Evolutionary conservation across 1,284 basidiomycete genomes (phyloP).

Genomic region (Uromyces viciae-fabae): DNA sequence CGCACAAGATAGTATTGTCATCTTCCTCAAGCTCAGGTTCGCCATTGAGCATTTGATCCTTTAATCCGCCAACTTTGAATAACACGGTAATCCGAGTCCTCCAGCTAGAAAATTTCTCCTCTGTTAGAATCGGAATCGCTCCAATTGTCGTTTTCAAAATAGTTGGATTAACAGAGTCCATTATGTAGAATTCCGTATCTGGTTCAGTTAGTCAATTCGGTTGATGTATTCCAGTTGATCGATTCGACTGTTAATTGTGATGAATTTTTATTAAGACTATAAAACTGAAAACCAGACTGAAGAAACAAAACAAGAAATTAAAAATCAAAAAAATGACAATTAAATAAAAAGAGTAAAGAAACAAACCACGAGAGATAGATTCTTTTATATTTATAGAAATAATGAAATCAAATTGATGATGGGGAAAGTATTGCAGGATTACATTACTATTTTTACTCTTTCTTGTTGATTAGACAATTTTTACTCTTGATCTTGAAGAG

Average conservation of each 20-base stretch:
- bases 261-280: background rate
- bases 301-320: background rate
- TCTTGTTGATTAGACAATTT: too few relatives aligned
- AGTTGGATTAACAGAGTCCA: background rate
- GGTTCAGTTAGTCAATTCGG: background rate
- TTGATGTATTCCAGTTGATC: background rate
- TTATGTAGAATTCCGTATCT: background rate
- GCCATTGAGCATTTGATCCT: background rate
- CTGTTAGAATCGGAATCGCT: background rate
- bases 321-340: background rate
- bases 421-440: too few relatives aligned
- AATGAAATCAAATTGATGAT: too few relatives aligned
- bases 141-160: background rate
- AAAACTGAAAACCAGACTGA: background rate
- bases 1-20: background rate
- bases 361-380: background rate
- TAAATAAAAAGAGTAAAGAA: background rate
- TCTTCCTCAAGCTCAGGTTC: background rate
- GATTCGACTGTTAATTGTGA: background rate
- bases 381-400: too few relatives aligned
- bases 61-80: background rate
- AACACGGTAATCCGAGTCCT: background rate
- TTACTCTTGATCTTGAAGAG: too few relatives aligned
- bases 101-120: conserved; percentile 1
- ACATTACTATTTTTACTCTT: too few relatives aligned